A percentile compares a stretch with the other conserved stretches of the same genome.
Conservation (phyloP, 2,329 filamentous ascomycete genomes). For the Ascochyta koolunga region DNA sequence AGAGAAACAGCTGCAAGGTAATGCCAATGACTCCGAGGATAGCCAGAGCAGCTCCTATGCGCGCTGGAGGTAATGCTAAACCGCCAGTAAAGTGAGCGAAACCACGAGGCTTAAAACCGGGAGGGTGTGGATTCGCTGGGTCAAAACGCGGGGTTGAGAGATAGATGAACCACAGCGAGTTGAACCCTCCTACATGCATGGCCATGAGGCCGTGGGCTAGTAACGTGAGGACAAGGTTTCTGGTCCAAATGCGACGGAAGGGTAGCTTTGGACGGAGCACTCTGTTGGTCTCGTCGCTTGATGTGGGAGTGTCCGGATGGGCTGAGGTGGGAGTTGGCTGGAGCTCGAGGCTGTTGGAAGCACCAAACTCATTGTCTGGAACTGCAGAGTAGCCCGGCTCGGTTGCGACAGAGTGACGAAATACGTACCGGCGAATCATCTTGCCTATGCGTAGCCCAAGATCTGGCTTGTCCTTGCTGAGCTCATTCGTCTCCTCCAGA, state of each 20-base stretch:
- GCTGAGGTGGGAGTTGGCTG: slow-evolving; percentile 39
- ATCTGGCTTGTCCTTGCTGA: slow-evolving; percentile 49
- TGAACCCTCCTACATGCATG: slow-evolving; percentile 58
- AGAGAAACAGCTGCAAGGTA: slow-evolving; percentile 53
- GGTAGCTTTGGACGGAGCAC: slow-evolving; percentile 46
- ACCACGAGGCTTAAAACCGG: slow-evolving; percentile 43
- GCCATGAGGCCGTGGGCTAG: slow-evolving; percentile 54
- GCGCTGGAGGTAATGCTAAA: slow-evolving; percentile 54
- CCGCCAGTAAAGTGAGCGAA: slow-evolving; percentile 57
- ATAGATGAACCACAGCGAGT: slow-evolving; percentile 57
- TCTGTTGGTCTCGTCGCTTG: slow-evolving; percentile 20
- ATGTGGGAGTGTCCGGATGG: slow-evolving; percentile 1
- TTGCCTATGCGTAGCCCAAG: slow-evolving; percentile 48
- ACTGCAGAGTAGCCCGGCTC: slow-evolving; percentile 42
- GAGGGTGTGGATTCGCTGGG: slow-evolving; percentile 40
- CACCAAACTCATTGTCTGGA: slow-evolving; percentile 34
- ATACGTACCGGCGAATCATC: slow-evolving; percentile 45
- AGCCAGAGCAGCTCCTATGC: slow-evolving; percentile 55
- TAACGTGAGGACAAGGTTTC: slow-evolving; percentile 53
- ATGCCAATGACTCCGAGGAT: slow-evolving; percentile 57
- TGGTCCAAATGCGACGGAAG: slow-evolving; percentile 55
- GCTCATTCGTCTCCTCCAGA: slow-evolving; percentile 65
- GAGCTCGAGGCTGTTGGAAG: slow-evolving; percentile 33
- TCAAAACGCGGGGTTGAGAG: slow-evolving; percentile 55
- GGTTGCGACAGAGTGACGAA: slow-evolving; percentile 30